Conservation (phyloP, 2,329 filamentous ascomycete genomes). For the Blastomyces percursus region DNA sequence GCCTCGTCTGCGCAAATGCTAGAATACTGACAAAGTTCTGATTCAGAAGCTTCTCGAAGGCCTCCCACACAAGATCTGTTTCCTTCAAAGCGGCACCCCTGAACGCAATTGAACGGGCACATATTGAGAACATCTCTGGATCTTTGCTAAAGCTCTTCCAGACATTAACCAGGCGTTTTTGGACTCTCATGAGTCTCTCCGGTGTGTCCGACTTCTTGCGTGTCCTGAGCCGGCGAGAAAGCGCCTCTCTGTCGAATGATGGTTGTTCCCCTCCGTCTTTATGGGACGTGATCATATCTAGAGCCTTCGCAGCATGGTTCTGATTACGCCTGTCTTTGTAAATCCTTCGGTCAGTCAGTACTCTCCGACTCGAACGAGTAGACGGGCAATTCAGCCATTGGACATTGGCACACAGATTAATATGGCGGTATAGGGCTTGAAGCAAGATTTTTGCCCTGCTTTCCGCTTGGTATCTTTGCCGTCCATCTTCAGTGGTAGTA, state of each 20-base stretch:
- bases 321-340: background rate
- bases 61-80: background rate
- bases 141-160: background rate
- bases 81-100: background rate
- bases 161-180: background rate
- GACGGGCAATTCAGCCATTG: background rate
- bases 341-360: background rate
- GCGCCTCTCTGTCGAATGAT: background rate
- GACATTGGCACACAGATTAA: background rate
- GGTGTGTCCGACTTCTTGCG: background rate
- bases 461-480: background rate
- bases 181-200: background rate
- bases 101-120: background rate
- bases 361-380: background rate
- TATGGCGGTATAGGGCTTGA: background rate
- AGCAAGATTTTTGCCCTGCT: background rate
- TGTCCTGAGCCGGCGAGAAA: background rate
- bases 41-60: background rate
- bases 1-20: slow-evolving; percentile 1
- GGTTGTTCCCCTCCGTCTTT: background rate
- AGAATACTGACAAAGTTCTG: slow-evolving; percentile 1
- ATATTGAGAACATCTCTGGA: background rate
- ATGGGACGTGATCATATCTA: background rate
- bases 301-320: background rate
- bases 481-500: background rate